A percentile compares a stretch with the other conserved stretches of the same genome.
Evolutionary conservation across 2,329 filamentous ascomycete genomes (phyloP).

Genomic region (Stagonosporopsis vannaccii): DNA sequence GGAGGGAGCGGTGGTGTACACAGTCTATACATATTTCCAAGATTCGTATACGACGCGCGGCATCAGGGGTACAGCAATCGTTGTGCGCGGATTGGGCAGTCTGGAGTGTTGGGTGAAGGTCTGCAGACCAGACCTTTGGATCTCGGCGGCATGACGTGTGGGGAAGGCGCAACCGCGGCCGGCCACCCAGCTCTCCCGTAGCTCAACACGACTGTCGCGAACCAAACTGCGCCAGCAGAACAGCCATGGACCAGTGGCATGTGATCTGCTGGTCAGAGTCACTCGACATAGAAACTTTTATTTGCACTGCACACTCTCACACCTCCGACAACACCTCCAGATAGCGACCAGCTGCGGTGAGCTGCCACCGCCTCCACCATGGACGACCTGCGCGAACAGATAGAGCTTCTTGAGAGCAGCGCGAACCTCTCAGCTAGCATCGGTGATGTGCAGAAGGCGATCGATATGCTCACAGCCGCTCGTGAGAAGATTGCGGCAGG

Average conservation of each 20-base stretch:
- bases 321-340: neutral
- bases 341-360: slow-evolving; percentile 6
- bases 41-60: slow-evolving; percentile 1
- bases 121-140: neutral
- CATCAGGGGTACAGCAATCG: slow-evolving; percentile 8
- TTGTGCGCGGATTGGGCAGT: neutral
- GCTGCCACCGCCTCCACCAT: slow-evolving; percentile 49
- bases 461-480: slow-evolving; percentile 77
- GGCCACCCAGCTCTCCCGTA: slow-evolving; percentile 1
- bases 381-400: slow-evolving; percentile 75
- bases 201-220: slow-evolving; percentile 7
- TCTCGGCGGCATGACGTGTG: slow-evolving; percentile 14
- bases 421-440: slow-evolving; percentile 75
- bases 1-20: slow-evolving; percentile 1
- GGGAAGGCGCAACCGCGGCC: slow-evolving; percentile 11
- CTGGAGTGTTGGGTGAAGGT: slow-evolving; percentile 9
- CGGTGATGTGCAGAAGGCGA: slow-evolving; percentile 81
- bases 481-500: slow-evolving; percentile 76
- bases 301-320: neutral
- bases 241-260: slow-evolving; percentile 33
- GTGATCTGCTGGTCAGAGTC: slow-evolving; percentile 28
- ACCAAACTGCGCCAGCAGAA: slow-evolving; percentile 20
- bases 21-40: slow-evolving; percentile 33
- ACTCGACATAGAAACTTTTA: slow-evolving; percentile 8
- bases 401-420: slow-evolving; percentile 73